Evolutionary conservation across 2,329 filamentous ascomycete genomes (phyloP), one percentile per base, ranked within the genome.

Genomic region (Sphaerostilbella broomeana): DNA sequence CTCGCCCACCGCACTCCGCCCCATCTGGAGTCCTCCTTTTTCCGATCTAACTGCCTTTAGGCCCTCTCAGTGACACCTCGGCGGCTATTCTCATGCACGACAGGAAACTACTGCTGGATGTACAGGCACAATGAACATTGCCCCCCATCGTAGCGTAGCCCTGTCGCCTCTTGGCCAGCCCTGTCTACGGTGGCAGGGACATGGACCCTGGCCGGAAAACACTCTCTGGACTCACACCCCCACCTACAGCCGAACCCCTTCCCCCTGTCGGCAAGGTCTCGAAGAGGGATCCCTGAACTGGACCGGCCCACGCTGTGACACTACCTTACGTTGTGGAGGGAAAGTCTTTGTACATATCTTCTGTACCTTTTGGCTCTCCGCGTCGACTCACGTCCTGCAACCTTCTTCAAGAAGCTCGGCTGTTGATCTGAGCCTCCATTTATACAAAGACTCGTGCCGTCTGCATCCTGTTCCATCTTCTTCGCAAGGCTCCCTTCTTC

Each of bases 61-160:
- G 35, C 9, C 34, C 27, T 16, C 38, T 28, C 28, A 46, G 49
- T 38, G 48, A 36, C 36, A 36, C 43, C 46, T 47, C 45, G 51
- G 55, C 55, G 53, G 51, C 51, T 57, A 57, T 54, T 45, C 48
- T 47, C 47, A 57, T 55, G 55, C 54, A 54, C 47, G 46, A 55
- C 48, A 58, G 49, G 44, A 51, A 47, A 40, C 47, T 48, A 41
- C 40, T 35, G 38, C 40, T 33, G 40, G 38, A 37, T 34, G 35
- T 42, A 42, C 34, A 37, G 32, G 22, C n/a, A n/a, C 30, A 22
- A 13, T 15, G n/a, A 37, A 15, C 17, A 21, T 5, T 13, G 22
- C 30, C 30, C 20, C 30, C 30, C 30, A 17, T n/a, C n/a, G n/a
- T 19, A 33, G 20, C 30, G 12, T 21, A 33, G 30, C 19, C 29